Base-by-base conservation (phyloP, 2,329 filamentous ascomycete species). In the Pseudomassariella vexata region DNA sequence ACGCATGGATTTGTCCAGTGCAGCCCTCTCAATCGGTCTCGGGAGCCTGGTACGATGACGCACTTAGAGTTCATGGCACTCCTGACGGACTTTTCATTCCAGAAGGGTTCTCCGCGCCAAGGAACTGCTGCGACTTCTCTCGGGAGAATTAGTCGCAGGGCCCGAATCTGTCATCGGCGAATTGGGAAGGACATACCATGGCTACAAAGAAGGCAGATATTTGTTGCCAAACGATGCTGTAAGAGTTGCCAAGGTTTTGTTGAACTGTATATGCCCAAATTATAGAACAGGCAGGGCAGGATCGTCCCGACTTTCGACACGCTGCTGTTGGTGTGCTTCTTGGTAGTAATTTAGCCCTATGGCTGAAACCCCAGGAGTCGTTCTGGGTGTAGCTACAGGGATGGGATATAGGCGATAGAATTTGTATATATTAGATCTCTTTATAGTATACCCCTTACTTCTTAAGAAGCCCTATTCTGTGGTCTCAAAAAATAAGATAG, bases 61-160 rank as follows among this genome's bases (percentile, higher is more conserved):
- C n/a, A n/a, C n/a, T n/a, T n/a, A n/a, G n/a, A n/a, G n/a, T n/a
- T n/a, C n/a, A n/a, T n/a, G n/a, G n/a, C n/a, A n/a, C n/a, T n/a
- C n/a, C n/a, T n/a, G n/a, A n/a, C n/a, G n/a, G n/a, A n/a, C n/a
- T n/a, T n/a, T n/a, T n/a, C n/a, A n/a, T n/a, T n/a, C n/a, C n/a
- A n/a, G n/a, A n/a, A n/a, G n/a, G n/a, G n/a, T n/a, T n/a, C n/a
- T n/a, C n/a, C n/a, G n/a, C n/a, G n/a, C n/a, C n/a, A n/a, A n/a
- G n/a, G n/a, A 20, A 20, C 18, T 30, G 19, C 12, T 30, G 28
- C 28, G 28, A n/a, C 41, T 40, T 24, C 31, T 24, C n/a, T n/a
- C n/a, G n/a, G n/a, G n/a, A n/a, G n/a, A n/a, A n/a, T n/a, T n/a
- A n/a, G n/a, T n/a, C n/a, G n/a, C n/a, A n/a, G n/a, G n/a, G n/a